Conservation (phyloP, 2,329 filamentous ascomycete species). For the Pseudogymnoascus sp. region DNA sequence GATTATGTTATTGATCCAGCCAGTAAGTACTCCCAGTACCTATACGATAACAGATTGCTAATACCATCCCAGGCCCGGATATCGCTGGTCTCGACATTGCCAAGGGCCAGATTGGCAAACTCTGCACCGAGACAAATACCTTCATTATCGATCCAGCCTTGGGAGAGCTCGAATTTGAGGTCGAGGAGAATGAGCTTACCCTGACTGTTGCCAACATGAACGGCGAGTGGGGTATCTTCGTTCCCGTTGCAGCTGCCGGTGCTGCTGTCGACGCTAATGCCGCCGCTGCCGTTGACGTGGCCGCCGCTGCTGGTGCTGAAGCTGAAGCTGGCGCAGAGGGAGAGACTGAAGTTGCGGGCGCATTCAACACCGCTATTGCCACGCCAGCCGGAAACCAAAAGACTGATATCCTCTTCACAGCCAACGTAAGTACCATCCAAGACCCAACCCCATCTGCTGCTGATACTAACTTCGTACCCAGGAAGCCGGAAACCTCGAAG, state of each 20-base stretch:
- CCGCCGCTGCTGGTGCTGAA: not conserved
- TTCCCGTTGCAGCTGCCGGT: not conserved
- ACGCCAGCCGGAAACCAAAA: not conserved
- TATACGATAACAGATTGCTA: not conserved
- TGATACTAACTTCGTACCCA: not conserved
- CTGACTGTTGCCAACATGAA: constrained; percentile 19
- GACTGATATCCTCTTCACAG: not conserved
- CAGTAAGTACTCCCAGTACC: constrained; percentile 24
- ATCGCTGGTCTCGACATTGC: constrained; percentile 29
- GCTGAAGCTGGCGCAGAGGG: not conserved
- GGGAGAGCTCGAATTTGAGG: constrained; percentile 36
- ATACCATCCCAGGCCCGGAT: constrained; percentile 21
- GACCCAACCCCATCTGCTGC: not conserved
- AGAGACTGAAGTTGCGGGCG: not conserved
- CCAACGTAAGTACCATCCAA: not conserved
- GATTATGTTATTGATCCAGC: constrained; percentile 33
- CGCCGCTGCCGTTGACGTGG: not conserved
- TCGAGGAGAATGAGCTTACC: constrained; percentile 32
- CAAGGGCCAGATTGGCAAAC: constrained; percentile 30
- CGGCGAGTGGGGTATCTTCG: constrained; percentile 20
- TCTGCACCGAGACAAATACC: constrained; percentile 30
- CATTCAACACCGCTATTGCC: not conserved
- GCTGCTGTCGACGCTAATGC: not conserved
- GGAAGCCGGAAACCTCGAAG: constrained; percentile 24
- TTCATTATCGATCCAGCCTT: constrained; percentile 32